Percentiles rank a stretch among this genome's conserved stretches.
phyloP scores from a whole-genome alignment of 1,284 basidiomycete species.

The Cryptococcus sp. region DNA sequence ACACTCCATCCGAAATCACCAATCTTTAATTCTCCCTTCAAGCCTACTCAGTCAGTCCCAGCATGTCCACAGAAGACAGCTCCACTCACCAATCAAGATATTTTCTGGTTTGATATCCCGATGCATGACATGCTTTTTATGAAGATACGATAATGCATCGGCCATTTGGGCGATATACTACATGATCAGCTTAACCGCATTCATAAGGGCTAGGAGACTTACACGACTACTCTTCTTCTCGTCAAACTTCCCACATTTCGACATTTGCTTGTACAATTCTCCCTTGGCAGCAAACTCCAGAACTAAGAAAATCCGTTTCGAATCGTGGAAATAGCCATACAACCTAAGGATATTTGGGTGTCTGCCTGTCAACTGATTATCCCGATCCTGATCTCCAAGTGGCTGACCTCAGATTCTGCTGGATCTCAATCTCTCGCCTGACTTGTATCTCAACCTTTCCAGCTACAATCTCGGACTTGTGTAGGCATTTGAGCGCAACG shows the following conservation, averaged over 20 bases:
- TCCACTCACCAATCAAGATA: conserved; percentile 65
- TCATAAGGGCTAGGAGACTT: conserved; percentile 21
- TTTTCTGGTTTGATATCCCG: conserved; percentile 99
- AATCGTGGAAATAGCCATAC: conserved; percentile 96
- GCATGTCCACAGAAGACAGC: neutral
- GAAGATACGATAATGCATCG: conserved; percentile 88
- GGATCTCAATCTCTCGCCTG: conserved; percentile 96
- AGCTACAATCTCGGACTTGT: conserved; percentile 92
- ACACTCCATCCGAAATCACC: conserved; percentile 99
- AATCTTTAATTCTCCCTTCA: conserved; percentile 97
- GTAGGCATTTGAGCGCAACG: conserved; percentile 92
- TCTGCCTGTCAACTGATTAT: conserved; percentile 41
- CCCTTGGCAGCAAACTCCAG: conserved; percentile 94
- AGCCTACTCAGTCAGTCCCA: conserved; percentile 28
- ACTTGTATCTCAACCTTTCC: conserved; percentile 92
- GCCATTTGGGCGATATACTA: conserved; percentile 98
- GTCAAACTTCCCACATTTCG: conserved; percentile 76
- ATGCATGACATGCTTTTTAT: conserved; percentile 96
- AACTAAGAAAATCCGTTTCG: conserved; percentile 97
- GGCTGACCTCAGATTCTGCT: conserved; percentile 74
- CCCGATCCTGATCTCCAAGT: no score
- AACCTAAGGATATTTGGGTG: conserved; percentile 93
- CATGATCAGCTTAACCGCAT: neutral
- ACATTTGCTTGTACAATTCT: conserved; percentile 92
- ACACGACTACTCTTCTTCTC: conserved; percentile 72